Evolutionary conservation across 306 rosid genomes (phyloP), one percentile per base, ranked within the genome.

Genomic region (Aeschynomene evenia): DNA sequence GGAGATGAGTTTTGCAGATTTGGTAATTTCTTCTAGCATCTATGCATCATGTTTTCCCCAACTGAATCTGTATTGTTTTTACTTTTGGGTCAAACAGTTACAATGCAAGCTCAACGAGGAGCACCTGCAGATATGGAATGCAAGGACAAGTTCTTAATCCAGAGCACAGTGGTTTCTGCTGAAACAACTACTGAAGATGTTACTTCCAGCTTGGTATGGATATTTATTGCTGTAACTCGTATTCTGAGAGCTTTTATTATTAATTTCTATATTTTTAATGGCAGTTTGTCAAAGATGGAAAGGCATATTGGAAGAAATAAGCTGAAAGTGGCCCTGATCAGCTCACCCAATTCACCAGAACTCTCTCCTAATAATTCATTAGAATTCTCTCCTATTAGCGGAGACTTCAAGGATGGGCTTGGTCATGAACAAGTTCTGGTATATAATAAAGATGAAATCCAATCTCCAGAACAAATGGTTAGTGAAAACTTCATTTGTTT

Each of bases 111-210:
- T 56, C 92, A 36, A 64, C 72, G 71, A 73, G 80, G 52, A 45
- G 75, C 68, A 50, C 91, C 89, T 1, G 77, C 52, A 29, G 98
- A 90, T 74, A 33, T 87, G 86, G 88, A 55, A n/a, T 90, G 97
- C 85, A 90, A 67, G 75, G 98, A 94, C 77, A 94, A 94, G 88
- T 94, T 94, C 66, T 81, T 94, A 83, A 80, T 94, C 77, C 98
- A 86, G 78, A 82, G 98, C 80, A 84, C 86, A 56, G 28, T 72
- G 37, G 97, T 94, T 79, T 53, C 86, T 51, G 75, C 63, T 24
- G 85, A 75, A 73, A 90, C 90, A 76, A 71, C 82, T 21, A 77
- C 80, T 61, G 86, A 83, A 71, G 85, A 93, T 50, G 81, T 90
- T 80, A 87, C 89, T 18, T 72, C 95, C 63, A 80, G 80, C 87